These are phyloP conservation scores for Aspergillus haitiensis DNA, from an alignment of 495 filamentous ascomycete species.

Conservation along the genomic window DNA sequence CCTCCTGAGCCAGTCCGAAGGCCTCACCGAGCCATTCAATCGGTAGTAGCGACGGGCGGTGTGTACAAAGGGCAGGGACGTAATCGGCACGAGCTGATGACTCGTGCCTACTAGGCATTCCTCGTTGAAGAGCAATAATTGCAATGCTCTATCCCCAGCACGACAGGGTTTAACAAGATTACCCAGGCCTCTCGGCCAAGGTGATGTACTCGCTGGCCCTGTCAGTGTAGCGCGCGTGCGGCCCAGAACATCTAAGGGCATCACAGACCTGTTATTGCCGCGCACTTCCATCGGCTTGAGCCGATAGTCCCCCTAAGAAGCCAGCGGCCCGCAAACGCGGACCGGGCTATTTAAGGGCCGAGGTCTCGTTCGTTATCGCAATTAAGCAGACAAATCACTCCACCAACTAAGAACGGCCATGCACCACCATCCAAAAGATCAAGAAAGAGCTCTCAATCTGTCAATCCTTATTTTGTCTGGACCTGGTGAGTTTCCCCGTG, in stretches of 20 bases:
- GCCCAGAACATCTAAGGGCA: constrained; percentile 7
- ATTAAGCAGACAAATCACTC: constrained; percentile 8
- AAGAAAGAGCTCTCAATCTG: constrained; percentile 8
- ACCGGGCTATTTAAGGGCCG: constrained; percentile 7
- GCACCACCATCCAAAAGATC: constrained; percentile 7
- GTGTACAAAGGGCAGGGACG: constrained; percentile 41
- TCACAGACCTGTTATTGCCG: constrained; percentile 7
- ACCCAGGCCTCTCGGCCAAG: constrained; percentile 7
- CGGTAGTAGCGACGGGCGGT: constrained; percentile 74
- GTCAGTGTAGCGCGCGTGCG: constrained; percentile 7
- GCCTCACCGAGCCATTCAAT: constrained; percentile 75
- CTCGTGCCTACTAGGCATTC: constrained; percentile 7
- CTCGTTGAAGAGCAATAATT: constrained; percentile 8
- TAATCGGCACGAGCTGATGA: constrained; percentile 7
- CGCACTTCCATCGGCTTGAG: constrained; percentile 7
- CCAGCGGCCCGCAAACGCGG: constrained; percentile 6
- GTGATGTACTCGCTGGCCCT: constrained; percentile 7
- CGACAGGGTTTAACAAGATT: constrained; percentile 8
- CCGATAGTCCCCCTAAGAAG: constrained; percentile 7
- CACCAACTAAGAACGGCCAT: constrained; percentile 7
- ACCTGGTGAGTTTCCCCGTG: constrained; percentile 68
- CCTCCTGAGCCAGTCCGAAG: constrained; percentile 65
- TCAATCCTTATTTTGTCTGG: constrained; percentile 68
- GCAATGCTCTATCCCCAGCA: constrained; percentile 7
- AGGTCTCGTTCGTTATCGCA: constrained; percentile 7